Conservation (phyloP, 2,329 filamentous ascomycete species). For the Fusarium phyllophilum region DNA sequence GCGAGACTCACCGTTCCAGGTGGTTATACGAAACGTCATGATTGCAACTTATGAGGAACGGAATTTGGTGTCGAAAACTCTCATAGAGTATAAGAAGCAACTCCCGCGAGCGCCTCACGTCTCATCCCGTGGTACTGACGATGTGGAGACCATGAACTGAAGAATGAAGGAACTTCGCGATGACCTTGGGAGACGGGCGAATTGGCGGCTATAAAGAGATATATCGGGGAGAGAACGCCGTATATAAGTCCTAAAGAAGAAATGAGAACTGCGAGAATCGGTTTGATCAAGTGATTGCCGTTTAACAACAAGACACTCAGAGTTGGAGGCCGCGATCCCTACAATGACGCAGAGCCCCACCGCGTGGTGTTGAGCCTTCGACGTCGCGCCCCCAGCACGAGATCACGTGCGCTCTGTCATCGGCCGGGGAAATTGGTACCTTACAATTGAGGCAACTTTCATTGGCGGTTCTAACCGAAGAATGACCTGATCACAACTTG, state of each 20-base stretch:
- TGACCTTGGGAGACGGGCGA: not conserved
- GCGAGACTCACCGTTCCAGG: conserved; percentile 77
- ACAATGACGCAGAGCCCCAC: conserved; percentile 28
- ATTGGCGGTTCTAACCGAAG: conserved; percentile 48
- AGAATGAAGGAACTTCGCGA: not conserved
- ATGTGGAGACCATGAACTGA: conserved; percentile 7
- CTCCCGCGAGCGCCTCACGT: not conserved
- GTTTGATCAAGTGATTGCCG: not conserved
- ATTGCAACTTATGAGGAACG: conserved; percentile 33
- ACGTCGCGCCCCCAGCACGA: conserved; percentile 41
- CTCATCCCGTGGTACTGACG: conserved; percentile 9
- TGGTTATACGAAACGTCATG: conserved; percentile 84
- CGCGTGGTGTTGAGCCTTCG: conserved; percentile 21
- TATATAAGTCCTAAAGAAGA: not conserved
- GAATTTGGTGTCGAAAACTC: not conserved
- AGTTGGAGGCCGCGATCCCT: conserved; percentile 15
- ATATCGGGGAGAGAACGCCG: fast-evolving
- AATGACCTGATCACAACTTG: conserved; percentile 50
- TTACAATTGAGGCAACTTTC: conserved; percentile 47
- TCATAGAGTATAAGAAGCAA: not conserved
- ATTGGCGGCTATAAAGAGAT: not conserved
- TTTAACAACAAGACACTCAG: not conserved
- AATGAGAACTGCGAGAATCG: not conserved
- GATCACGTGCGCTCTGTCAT: conserved; percentile 41
- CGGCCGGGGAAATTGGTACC: conserved; percentile 32